Evolutionary conservation across 1,284 basidiomycete species (phyloP), one percentile per base, ranked within the genome.

Genomic region (Anthracocystis walkeri): DNA sequence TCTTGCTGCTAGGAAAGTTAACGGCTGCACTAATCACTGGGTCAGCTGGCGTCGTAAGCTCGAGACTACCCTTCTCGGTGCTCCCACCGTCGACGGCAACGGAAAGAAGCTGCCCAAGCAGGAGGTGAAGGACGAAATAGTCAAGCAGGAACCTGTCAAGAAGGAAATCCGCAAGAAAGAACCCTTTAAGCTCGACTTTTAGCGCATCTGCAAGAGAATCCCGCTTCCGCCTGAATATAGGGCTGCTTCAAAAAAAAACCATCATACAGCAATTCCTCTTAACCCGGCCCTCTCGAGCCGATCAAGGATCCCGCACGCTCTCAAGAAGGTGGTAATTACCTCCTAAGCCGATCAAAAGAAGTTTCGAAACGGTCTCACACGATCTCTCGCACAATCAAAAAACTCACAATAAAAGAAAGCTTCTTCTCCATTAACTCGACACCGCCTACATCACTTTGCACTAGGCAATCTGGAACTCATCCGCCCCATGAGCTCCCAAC

Each of bases 401-500:
- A 3, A 23, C 45, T n/a, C n/a, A n/a, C n/a, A n/a, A n/a, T 8
- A 14, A 31, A 4, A 20, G 18, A 4, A 10, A 21, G 12, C 5
- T 2, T 1, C 21, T 52, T 21, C 14, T 33, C 18, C 51, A 38
- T 38, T 31, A 45, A 14, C 20, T 18, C 35, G n/a, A n/a, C n/a
- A n/a, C 23, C 52, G 7, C 5, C 38, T n/a, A n/a, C 23, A 40
- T n/a, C 21, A 4, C 29, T 29, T 8, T 29, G 8, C 31, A 12
- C 52, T 52, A 80, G 5, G 63, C 79, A 38, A 82, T 80, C 65
- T 83, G 82, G 67, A 80, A 83, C 58, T 83, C 82, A 25, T 82
- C 82, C 23, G 89, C 88, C 33, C 90, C 92, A 75, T 89, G 90
- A 65, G 90, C 90, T 64, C 90, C 89, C 88, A 96, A 89, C 72